Conservation (phyloP, 176 grass and related monocot genomes). For the Luzula sylvatica region DNA sequence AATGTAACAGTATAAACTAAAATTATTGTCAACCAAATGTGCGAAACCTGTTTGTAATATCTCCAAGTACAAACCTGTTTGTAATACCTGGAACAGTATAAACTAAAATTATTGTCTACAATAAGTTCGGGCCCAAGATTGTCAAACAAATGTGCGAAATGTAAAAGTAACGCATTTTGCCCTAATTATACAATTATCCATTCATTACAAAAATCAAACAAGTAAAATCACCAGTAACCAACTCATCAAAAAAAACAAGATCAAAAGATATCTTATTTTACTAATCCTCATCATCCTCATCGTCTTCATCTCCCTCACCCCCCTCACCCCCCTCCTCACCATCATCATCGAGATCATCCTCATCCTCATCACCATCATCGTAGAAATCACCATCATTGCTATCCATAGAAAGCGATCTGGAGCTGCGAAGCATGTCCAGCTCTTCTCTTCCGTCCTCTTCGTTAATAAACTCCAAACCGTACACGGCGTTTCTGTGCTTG, state of each 20-base stretch:
- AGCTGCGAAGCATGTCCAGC: slow-evolving; percentile 18
- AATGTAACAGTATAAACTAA: too few species aligned
- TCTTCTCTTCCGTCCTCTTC: slow-evolving; percentile 41
- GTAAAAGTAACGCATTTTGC: too few species aligned
- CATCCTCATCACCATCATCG: slow-evolving; percentile 12
- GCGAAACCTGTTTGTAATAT: too few species aligned
- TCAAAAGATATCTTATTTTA: too few species aligned
- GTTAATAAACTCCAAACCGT: slow-evolving; percentile 71
- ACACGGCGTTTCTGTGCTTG: slow-evolving; percentile 70
- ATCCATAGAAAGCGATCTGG: slow-evolving; percentile 15
- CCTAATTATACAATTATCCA: neutral
- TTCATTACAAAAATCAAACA: slow-evolving; percentile 8
- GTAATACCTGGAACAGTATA: too few species aligned
- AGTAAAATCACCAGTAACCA: neutral
- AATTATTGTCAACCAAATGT: too few species aligned
- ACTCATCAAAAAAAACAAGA: too few species aligned
- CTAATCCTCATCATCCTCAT: slow-evolving; percentile 23
- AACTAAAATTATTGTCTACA: too few species aligned
- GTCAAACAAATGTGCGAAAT: too few species aligned
- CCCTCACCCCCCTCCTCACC: slow-evolving; percentile 14
- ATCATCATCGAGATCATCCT: neutral
- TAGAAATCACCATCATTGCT: slow-evolving; percentile 7
- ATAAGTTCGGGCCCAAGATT: too few species aligned
- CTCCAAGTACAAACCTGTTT: too few species aligned
- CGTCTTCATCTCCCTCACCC: slow-evolving; percentile 4